phyloP scores from a whole-genome alignment of 2,329 filamentous ascomycete genomes.

The Penicillium hesseltinei region DNA sequence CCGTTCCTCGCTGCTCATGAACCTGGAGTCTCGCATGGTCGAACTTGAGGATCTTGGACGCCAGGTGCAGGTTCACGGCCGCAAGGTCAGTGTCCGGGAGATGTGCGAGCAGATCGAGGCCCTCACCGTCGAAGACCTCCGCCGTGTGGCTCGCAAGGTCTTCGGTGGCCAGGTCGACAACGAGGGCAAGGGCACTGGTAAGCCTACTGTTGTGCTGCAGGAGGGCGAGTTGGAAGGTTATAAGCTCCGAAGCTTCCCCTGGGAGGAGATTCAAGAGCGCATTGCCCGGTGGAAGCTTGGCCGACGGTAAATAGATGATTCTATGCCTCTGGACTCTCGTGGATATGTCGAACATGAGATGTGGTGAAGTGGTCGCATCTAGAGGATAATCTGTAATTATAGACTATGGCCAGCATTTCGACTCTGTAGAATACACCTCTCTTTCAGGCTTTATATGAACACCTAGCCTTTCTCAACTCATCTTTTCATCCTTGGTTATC shows the following conservation, averaged over 20 bases:
- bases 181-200: slow-evolving; percentile 72
- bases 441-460: neutral
- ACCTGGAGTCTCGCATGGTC: slow-evolving; percentile 94
- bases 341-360: neutral
- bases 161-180: slow-evolving; percentile 77
- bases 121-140: slow-evolving; percentile 75
- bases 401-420: slow-evolving; percentile 10
- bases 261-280: slow-evolving; percentile 85
- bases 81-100: slow-evolving; percentile 84
- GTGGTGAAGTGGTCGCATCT: slow-evolving; percentile 2
- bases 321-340: neutral
- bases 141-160: slow-evolving; percentile 75
- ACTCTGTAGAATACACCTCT: slow-evolving; percentile 14
- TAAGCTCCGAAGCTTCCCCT: slow-evolving; percentile 66
- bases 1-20: slow-evolving; percentile 87
- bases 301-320: slow-evolving; percentile 46
- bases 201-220: slow-evolving; percentile 91
- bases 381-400: slow-evolving; percentile 15
- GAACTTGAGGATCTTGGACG: slow-evolving; percentile 93
- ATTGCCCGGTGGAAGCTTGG: slow-evolving; percentile 84
- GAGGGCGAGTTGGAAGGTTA: slow-evolving; percentile 76
- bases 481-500: too few relatives aligned
- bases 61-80: slow-evolving; percentile 94
- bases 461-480: neutral
- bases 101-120: slow-evolving; percentile 87